Evolutionary conservation across 2,329 filamentous ascomycete genomes (phyloP).

Genomic region (Pseudocercospora fijiensis): DNA sequence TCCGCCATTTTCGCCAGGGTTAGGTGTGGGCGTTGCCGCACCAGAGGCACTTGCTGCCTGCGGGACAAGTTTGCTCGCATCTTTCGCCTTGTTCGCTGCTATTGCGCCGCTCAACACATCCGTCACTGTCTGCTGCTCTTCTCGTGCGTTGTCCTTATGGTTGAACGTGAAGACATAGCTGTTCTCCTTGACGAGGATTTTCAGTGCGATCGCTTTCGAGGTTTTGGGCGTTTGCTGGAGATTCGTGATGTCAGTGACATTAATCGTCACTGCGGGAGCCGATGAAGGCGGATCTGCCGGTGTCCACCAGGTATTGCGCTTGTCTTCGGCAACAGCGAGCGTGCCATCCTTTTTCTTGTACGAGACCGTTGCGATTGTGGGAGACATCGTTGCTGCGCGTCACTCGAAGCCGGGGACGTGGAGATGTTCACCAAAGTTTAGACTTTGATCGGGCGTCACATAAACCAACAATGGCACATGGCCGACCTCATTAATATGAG

Average conservation of each 20-base stretch:
- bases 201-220: slow-evolving; percentile 89
- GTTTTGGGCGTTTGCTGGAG: slow-evolving; percentile 90
- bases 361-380: slow-evolving; percentile 61
- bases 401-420: slow-evolving; percentile 4
- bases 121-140: slow-evolving; percentile 82
- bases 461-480: neutral
- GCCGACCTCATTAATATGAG: no score
- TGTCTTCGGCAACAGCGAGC: slow-evolving; percentile 71
- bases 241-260: slow-evolving; percentile 78
- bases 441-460: slow-evolving; percentile 10
- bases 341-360: slow-evolving; percentile 97
- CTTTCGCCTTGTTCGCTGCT: slow-evolving; percentile 61
- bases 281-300: slow-evolving; percentile 62
- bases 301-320: slow-evolving; percentile 76
- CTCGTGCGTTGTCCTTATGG: slow-evolving; percentile 67
- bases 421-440: slow-evolving; percentile 7
- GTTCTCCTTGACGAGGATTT: slow-evolving; percentile 77
- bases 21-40: slow-evolving; percentile 26
- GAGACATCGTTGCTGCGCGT: slow-evolving; percentile 30
- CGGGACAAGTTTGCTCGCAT: slow-evolving; percentile 40
- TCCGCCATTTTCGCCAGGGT: slow-evolving; percentile 24
- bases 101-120: slow-evolving; percentile 78
- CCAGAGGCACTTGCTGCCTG: slow-evolving; percentile 26
- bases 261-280: slow-evolving; percentile 65
- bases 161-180: slow-evolving; percentile 89